Base-by-base conservation (phyloP, 305 asterid species). In the Fraxinus baroniana region DNA sequence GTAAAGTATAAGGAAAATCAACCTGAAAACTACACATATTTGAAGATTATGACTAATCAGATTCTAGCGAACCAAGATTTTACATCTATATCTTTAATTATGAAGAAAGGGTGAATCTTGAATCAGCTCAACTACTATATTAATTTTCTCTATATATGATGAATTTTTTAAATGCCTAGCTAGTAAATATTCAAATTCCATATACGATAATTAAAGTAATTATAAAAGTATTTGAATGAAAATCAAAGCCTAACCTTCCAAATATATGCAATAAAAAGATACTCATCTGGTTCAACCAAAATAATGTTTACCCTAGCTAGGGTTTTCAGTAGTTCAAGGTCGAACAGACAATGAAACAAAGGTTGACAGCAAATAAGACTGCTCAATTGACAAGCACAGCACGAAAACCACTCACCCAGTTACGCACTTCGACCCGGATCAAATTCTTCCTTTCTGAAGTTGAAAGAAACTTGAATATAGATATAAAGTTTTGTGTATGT, bases 261-360 rank as follows among this genome's bases (percentile, higher is more conserved):
- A 52, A 46, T 49, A 49, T 49, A 49, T 15, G 60, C 60, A 15
- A 49, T 4, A 49, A 49, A 2, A 15, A 49, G 2, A 13, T 44
- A 10, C 20, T 49, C 60, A 15, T 1, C 64, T 52, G 24, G 24
- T 52, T 52, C 24, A n/a, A 52, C 72, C 28, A 64, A 64, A 64
- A 24, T 28, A 64, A 64, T 2, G 72, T 64, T 22, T 7, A 22
- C 35, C 17, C 72, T 64, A 24, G 32, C 17, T 64, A 64, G 72
- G 72, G 72, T 64, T 64, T 64, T 64, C 64, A n/a, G 64, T 55
- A n/a, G 64, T 55, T 55, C 35, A 78, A 30, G 81, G 81, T 78
- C 81, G 81, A 78, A 78, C 81, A 57, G 81, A 78, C 81, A 78
- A 78, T 49, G 81, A 78, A 78, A 24, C 81, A 78, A 57, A 78